Conservation (phyloP, 805 yeast species). For the Wickerhamiella bombiphila region DNA sequence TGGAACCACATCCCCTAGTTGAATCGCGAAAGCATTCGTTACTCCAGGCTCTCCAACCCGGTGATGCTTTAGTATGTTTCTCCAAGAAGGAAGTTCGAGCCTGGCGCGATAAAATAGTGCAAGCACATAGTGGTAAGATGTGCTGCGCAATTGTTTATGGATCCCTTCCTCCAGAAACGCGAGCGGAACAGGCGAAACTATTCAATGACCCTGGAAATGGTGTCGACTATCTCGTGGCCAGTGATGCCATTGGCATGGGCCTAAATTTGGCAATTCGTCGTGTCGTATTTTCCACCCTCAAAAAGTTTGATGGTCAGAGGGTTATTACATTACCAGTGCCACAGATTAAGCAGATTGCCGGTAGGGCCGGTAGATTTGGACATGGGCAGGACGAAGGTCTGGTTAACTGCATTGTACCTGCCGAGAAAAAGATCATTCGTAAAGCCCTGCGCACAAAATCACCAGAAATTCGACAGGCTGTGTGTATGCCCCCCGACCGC, state of each 20-base stretch:
- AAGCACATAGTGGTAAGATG: constrained; percentile 25
- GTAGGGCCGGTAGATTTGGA: constrained; percentile 80
- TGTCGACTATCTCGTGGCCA: constrained; percentile 76
- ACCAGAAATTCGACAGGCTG: constrained; percentile 37
- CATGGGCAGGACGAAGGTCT: constrained; percentile 32
- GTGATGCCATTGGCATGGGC: constrained; percentile 98
- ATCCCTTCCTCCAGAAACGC: constrained; percentile 86
- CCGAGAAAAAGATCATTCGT: constrained; percentile 5
- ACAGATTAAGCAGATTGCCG: constrained; percentile 81
- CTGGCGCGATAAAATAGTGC: constrained; percentile 55
- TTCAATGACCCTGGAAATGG: constrained; percentile 58
- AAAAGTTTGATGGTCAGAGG: constrained; percentile 55
- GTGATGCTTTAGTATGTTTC: constrained; percentile 86
- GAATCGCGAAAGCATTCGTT: constrained; percentile 1
- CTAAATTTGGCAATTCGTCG: constrained; percentile 72
- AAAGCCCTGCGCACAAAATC: constrained; percentile 11
- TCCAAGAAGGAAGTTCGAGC: constrained; percentile 59
- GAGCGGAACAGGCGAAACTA: constrained; percentile 65
- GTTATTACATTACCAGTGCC: constrained; percentile 38
- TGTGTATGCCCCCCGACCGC: constrained; percentile 66
- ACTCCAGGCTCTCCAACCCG: constrained; percentile 31
- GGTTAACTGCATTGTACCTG: constrained; percentile 7
- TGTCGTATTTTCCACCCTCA: constrained; percentile 52
- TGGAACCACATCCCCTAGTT: constrained; percentile 26
- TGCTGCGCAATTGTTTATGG: constrained; percentile 84